Base-by-base conservation (phyloP, 495 filamentous ascomycete species). In the Jackrogersella multiformis region DNA sequence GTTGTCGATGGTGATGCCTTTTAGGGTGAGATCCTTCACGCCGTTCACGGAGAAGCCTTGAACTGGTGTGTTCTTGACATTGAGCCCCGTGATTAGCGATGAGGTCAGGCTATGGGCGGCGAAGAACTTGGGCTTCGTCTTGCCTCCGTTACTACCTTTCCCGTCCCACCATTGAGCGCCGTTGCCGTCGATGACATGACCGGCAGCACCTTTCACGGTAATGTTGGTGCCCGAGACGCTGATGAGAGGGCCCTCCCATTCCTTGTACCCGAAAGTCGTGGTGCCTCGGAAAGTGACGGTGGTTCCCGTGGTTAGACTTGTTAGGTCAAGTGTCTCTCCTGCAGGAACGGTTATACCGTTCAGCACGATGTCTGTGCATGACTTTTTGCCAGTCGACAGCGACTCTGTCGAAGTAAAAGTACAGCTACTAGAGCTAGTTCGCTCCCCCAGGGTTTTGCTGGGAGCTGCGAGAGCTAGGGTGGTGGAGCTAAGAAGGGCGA, bases 11-110 rank as follows among this genome's bases (percentile, higher is more conserved):
- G 83, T 87, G 63, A 89, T 80, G 23, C 74, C 64, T 39, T 72
- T 71, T 15, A 91, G 46, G 1, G 78, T 79, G 9, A 88, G 73
- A 36, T 83, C 79, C n/a, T 77, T 74, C 1, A 76, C 73, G 5
- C 76, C 73, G 73, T 86, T 81, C 55, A 90, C 84, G 60, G 79
- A 83, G 72, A 90, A 84, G 20, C 75, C 80, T 61, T 90, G 89
- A 5, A 90, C 85, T 0, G 88, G 89, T 16, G 85, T 83, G 74
- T 90, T 88, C 41, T 77, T 62, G 56, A 84, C 76, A 26, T 75
- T 67, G 15, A 84, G 35, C 26, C 75, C 73, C 10, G 71, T 70
- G 46, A 84, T 82, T 8, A 73, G 51, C 2, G 81, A 83, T 0
- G 60, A 45, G 12, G 69, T 71, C 26, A 86, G 64, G 9, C 41